A percentile compares a stretch with the other conserved stretches of the same genome.
phyloP scores from a whole-genome alignment of 805 yeast genomes.

The Tetrapisispora nanseiensis region DNA sequence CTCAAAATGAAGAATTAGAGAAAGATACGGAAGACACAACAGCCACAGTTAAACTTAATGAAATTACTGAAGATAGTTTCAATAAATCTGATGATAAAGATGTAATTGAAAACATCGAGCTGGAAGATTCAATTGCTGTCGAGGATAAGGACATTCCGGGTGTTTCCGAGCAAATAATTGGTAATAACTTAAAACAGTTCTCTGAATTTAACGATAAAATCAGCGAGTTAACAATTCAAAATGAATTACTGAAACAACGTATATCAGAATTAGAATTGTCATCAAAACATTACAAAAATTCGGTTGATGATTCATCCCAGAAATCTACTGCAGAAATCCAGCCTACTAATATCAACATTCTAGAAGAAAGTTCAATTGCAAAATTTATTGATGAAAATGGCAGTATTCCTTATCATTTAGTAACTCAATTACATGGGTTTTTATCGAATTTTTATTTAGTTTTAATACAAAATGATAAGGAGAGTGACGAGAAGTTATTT shows the following conservation, averaged over 20 bases:
- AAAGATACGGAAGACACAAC: not conserved
- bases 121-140: not conserved
- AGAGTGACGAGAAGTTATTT: slow-evolving; percentile 14
- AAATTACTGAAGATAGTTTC: not conserved
- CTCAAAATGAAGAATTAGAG: not conserved
- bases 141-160: not conserved
- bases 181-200: slow-evolving; percentile 9
- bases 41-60: not conserved
- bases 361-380: slow-evolving; percentile 6
- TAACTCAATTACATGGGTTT: slow-evolving; percentile 6
- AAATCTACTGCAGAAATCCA: not conserved
- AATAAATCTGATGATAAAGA: not conserved
- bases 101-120: not conserved
- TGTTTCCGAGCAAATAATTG: not conserved
- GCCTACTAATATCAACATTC: not conserved
- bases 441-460: slow-evolving; percentile 7
- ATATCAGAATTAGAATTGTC: slow-evolving; percentile 39
- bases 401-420: slow-evolving; percentile 11
- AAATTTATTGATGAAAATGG: slow-evolving; percentile 12
- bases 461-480: slow-evolving; percentile 4
- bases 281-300: not conserved
- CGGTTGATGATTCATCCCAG: not conserved
- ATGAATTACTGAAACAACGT: slow-evolving; percentile 30
- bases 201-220: slow-evolving; percentile 30
- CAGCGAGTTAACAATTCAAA: slow-evolving; percentile 23